A percentile compares a stretch with the other conserved stretches of the same genome.
phyloP scores from a whole-genome alignment of 179 eudicot genomes.

The Actinidia polygama region DNA sequence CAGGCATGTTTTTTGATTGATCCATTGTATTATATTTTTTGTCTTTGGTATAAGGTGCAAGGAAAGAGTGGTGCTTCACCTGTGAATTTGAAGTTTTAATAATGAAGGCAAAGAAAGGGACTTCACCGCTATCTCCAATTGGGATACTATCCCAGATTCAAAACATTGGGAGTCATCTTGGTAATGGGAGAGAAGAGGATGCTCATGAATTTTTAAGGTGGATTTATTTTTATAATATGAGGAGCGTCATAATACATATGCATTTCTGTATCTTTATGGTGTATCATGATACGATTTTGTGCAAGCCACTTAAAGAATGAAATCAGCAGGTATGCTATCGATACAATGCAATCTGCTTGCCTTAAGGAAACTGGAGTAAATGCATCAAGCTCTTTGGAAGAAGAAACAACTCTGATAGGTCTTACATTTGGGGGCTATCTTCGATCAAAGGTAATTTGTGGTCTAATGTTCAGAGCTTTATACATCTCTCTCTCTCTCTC shows the following conservation, averaged over 20 bases:
- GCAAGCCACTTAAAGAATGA: not conserved
- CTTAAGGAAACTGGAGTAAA: slow-evolving; percentile 68
- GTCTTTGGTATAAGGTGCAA: slow-evolving; percentile 49
- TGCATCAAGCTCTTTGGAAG: slow-evolving; percentile 55
- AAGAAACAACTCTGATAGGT: slow-evolving; percentile 80
- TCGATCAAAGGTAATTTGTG: slow-evolving; percentile 69
- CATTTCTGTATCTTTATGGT: not conserved
- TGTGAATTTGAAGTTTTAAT: slow-evolving; percentile 81
- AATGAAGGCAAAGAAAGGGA: slow-evolving; percentile 57
- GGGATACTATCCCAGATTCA: slow-evolving; percentile 72
- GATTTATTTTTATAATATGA: slow-evolving; percentile 3
- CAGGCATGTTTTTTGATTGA: not conserved
- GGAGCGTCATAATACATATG: not conserved
- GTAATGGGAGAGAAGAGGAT: slow-evolving; percentile 87
- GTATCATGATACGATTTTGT: not conserved
- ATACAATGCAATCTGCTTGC: slow-evolving; percentile 78
- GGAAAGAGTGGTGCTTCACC: slow-evolving; percentile 82
- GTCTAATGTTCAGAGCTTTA: not conserved
- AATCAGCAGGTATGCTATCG: slow-evolving; percentile 71
- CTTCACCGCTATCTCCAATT: slow-evolving; percentile 60
- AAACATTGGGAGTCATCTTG: slow-evolving; percentile 68
- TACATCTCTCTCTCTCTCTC: not conserved
- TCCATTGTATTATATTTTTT: not conserved
- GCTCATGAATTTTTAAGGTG: slow-evolving; percentile 96
- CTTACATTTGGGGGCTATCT: slow-evolving; percentile 95